These are phyloP conservation scores for Gigaspora rosea DNA, from an alignment of 192 early-diverging fungal genomes.

Conservation along the genomic window DNA sequence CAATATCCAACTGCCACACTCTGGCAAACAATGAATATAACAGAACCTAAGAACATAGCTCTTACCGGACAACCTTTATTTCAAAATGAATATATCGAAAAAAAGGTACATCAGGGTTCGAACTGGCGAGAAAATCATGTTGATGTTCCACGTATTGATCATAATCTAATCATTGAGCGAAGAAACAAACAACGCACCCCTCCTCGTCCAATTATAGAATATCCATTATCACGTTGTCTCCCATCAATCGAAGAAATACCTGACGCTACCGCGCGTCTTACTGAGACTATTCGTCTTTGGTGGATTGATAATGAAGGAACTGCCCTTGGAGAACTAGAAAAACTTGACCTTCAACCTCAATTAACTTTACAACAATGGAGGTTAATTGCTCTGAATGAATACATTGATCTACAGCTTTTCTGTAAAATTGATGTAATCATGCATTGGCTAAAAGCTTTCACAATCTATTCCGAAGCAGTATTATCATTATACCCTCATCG, in stretches of 20 bases:
- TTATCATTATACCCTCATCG: conserved; percentile 16
- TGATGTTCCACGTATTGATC: not conserved
- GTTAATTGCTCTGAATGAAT: conserved; percentile 8
- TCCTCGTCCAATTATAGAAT: conserved; percentile 9
- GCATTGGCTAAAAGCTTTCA: conserved; percentile 22
- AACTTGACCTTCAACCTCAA: conserved; percentile 11
- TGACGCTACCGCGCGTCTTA: conserved; percentile 15
- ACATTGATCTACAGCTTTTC: not conserved
- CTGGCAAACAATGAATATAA: conserved; percentile 6
- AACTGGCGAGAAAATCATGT: not conserved
- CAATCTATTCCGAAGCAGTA: conserved; percentile 2
- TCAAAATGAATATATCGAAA: not conserved
- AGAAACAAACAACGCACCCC: not conserved
- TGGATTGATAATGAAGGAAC: conserved; percentile 21
- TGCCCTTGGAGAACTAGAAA: conserved; percentile 10
- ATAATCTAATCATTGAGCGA: not conserved
- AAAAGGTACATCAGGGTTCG: not conserved
- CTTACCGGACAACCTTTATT: not conserved
- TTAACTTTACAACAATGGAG: not conserved
- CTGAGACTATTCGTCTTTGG: conserved; percentile 17
- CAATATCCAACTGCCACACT: not conserved
- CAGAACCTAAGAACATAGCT: not conserved
- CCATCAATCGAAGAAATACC: conserved; percentile 23
- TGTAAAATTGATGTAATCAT: conserved; percentile 4
- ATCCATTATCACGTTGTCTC: conserved; percentile 12